Evolutionary conservation across 192 early-diverging fungal species (phyloP).

Genomic region (Entophlyctis helioformis): DNA sequence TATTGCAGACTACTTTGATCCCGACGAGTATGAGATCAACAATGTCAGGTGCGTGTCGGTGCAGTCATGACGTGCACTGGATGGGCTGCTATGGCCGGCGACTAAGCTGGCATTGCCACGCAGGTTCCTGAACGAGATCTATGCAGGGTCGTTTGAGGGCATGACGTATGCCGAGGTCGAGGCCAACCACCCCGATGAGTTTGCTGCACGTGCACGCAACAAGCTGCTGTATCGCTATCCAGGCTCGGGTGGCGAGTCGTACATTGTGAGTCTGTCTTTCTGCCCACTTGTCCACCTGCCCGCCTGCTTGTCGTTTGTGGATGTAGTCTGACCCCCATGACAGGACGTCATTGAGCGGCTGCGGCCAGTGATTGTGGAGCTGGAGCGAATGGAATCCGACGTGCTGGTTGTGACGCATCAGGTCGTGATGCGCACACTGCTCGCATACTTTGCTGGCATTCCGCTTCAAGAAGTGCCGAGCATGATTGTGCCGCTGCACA

Average conservation of each 20-base stretch:
- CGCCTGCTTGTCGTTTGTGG: not conserved
- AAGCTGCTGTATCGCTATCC: slow-evolving; percentile 94
- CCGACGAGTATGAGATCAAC: slow-evolving; percentile 62
- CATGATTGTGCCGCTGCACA: slow-evolving; percentile 69
- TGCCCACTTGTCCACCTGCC: too few relatives aligned
- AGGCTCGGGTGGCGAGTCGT: slow-evolving; percentile 90
- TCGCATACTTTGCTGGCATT: slow-evolving; percentile 82
- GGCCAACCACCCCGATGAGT: slow-evolving; percentile 67
- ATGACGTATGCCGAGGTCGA: slow-evolving; percentile 65
- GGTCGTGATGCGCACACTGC: slow-evolving; percentile 78
- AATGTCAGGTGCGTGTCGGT: slow-evolving; percentile 28
- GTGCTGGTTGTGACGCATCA: slow-evolving; percentile 86
- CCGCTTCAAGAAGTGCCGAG: slow-evolving; percentile 69
- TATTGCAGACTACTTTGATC: slow-evolving; percentile 72
- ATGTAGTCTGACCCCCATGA: not conserved
- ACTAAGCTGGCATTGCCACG: too few relatives aligned
- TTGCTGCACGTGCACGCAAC: slow-evolving; percentile 59
- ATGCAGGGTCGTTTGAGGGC: slow-evolving; percentile 58
- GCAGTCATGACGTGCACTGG: too few relatives aligned
- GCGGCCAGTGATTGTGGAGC: slow-evolving; percentile 86
- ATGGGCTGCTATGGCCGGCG: too few relatives aligned
- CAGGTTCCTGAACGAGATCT: slow-evolving; percentile 92
- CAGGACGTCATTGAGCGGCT: slow-evolving; percentile 86
- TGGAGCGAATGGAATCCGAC: slow-evolving; percentile 83
- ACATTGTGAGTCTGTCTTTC: slow-evolving; percentile 27